Evolutionary conservation across 1,284 basidiomycete species (phyloP), one percentile per base, ranked within the genome.

Genomic region (Athelia psychrophila): DNA sequence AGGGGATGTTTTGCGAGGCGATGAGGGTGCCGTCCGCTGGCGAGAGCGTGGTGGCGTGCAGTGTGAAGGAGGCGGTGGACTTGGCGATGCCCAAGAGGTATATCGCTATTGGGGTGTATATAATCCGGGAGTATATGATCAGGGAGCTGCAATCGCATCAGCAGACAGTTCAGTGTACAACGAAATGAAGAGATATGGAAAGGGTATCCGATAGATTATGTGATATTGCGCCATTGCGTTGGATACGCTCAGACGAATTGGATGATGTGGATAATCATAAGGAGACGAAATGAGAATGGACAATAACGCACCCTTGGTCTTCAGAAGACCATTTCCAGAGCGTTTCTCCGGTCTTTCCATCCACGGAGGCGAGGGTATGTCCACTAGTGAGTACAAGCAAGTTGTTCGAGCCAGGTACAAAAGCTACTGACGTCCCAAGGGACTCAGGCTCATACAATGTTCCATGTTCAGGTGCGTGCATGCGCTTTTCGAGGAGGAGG

Each of bases 41-140:
- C 49, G 81, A 74, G 15, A 92, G 66, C 2, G 82, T 70, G 15
- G 82, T 80, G 56, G 90, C 71, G 53, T 89, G 81, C 1, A 94
- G 65, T 12, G 83, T 87, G 60, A 84, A 83, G 0, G 83, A 80
- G 1, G 76, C 70, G 53, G 81, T 69, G 0, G 83, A 83, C 57
- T 84, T 86, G 2, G 83, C 74, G 24, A 91, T 70, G 1, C 88
- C 90, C 19, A 91, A 66, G n/a, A 82, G 72, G 61, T 88, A 91
- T 23, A 92, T 66, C 0, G 81, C 71, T 2, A 72, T 67, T 3
- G 72, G 65, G 1, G 83, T 81, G 0, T 76, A 58, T 12, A 83
- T 64, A 23, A 94, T 60, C 52, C 83, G 78, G 9, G 85, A 82
- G 67, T 87, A 84, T 15, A 86, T 71, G 4, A 84, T 76, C 4